A percentile compares a stretch with the other conserved stretches of the same genome.
These are phyloP conservation scores for Colletotrichum magnum DNA, from an alignment of 2,329 filamentous ascomycete genomes.

Conservation along the genomic window DNA sequence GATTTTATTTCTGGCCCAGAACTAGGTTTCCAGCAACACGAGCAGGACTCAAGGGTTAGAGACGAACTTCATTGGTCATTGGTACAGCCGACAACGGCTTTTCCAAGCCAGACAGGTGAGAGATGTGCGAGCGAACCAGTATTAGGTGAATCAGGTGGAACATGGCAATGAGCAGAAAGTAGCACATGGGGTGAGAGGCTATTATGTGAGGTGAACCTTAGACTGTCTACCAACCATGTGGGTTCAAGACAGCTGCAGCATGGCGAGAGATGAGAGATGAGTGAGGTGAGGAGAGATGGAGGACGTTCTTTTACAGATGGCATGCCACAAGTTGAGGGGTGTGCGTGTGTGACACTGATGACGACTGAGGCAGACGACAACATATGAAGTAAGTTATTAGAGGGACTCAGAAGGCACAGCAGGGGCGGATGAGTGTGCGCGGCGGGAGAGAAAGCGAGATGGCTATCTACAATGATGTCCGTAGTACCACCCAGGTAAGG, in stretches of 20 bases:
- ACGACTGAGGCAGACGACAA: too few species aligned
- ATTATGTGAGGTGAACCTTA: conserved; percentile 3
- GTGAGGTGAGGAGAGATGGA: background rate
- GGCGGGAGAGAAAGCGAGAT: too few species aligned
- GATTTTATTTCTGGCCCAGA: conserved; percentile 19
- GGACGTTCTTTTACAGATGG: background rate
- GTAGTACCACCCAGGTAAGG: too few species aligned
- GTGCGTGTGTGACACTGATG: too few species aligned
- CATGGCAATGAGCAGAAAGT: background rate
- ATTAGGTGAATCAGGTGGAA: conserved; percentile 2
- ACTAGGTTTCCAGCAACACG: conserved; percentile 15
- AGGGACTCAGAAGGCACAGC: too few species aligned
- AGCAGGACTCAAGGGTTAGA: conserved; percentile 22
- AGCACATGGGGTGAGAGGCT: background rate
- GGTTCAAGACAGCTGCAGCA: background rate
- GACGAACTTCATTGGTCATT: conserved; percentile 26
- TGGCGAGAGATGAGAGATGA: background rate
- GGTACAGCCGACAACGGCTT: background rate
- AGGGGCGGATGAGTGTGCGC: too few species aligned
- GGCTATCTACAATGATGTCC: too few species aligned
- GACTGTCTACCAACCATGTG: background rate
- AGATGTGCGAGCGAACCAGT: background rate
- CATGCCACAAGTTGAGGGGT: too few species aligned
- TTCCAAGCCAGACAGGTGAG: conserved; percentile 13
- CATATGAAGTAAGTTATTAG: too few species aligned